These are phyloP conservation scores for Thraustochytrium striatum DNA, from an alignment of 352 stramenopile species.

Conservation along the genomic window DNA sequence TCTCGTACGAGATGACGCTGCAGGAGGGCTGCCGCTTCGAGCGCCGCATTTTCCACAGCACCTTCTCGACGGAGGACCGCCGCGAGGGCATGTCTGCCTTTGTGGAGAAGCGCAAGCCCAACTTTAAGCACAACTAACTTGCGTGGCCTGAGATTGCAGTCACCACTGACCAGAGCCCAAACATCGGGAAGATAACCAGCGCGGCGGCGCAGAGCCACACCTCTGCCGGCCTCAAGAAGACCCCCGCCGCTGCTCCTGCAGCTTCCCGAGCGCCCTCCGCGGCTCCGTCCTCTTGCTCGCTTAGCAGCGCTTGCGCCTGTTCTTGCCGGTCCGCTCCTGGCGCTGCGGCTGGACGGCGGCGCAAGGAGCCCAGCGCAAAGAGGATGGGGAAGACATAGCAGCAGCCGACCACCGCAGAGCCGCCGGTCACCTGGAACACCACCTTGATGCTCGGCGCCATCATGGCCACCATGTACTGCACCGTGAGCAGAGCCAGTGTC, in stretches of 20 bases:
- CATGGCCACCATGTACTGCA: constrained; percentile 26
- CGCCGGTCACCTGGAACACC: constrained; percentile 21
- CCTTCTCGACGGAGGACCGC: constrained; percentile 84
- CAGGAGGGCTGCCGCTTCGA: constrained; percentile 92
- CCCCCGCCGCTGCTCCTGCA: background rate
- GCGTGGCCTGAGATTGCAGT: no score
- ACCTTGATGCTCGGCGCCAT: constrained; percentile 26
- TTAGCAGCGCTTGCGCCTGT: background rate
- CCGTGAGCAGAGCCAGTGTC: background rate
- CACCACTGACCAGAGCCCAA: background rate
- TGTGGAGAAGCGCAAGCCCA: constrained; percentile 89
- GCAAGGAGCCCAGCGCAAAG: constrained; percentile 15
- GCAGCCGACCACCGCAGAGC: constrained; percentile 7
- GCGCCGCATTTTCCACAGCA: constrained; percentile 93
- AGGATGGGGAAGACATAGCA: constrained; percentile 28
- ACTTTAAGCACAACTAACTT: constrained; percentile 91
- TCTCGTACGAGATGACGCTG: constrained; percentile 82
- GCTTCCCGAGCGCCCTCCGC: background rate
- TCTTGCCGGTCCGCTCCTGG: background rate
- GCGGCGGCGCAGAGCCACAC: background rate
- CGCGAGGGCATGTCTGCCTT: constrained; percentile 95
- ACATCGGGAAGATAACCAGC: background rate
- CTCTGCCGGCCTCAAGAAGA: background rate
- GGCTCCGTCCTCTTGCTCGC: background rate
- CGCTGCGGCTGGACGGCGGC: background rate